phyloP scores from a whole-genome alignment of 306 rosid species.

The cucumber (Cucumis sativus) region Cucumber_9930_V3 NC_026657.2:2296501-2297000 shows the following conservation, averaged over 20 bases:
- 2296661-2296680: conserved; percentile 64
- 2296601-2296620: conserved; percentile 70
- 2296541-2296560: conserved; percentile 60
- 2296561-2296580: conserved; percentile 49
- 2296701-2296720: not conserved
- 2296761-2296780: not conserved
- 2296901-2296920: conserved; percentile 2
- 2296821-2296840: not conserved
- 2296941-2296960: not conserved
- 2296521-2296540: conserved; percentile 20
- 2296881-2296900: not conserved
- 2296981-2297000: conserved; percentile 18
- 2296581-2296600: conserved; percentile 49
- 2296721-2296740: not conserved
- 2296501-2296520: not conserved
- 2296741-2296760: not conserved
- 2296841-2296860: not conserved
- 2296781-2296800: not conserved
- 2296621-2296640: conserved; percentile 87
- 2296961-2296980: not conserved
- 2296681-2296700: not conserved
- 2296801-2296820: not conserved
- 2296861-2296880: not conserved
- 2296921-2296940: not conserved
- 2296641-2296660: conserved; percentile 73